A percentile compares a stretch with the other conserved stretches of the same genome.
Evolutionary conservation across 75 land plant species (phyloP).

Genomic region (Picea glauca): DNA sequence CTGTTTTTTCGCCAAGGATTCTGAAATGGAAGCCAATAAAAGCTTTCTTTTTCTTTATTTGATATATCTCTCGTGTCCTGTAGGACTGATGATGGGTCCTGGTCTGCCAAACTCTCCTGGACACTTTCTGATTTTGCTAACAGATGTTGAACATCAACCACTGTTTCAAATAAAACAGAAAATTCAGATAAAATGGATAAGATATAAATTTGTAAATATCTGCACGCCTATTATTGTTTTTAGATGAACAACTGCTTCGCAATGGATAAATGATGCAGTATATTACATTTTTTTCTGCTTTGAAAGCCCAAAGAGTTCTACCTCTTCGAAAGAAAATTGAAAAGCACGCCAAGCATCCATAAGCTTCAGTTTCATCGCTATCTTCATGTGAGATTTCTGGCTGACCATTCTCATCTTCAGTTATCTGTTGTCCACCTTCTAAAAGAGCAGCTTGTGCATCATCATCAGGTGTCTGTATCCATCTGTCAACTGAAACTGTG

Average conservation of each 20-base stretch:
- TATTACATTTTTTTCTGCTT: too few species aligned
- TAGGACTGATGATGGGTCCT: neutral
- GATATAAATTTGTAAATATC: neutral
- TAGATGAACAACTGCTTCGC: too few species aligned
- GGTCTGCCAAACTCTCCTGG: neutral
- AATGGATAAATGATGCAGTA: too few species aligned
- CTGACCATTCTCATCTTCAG: neutral
- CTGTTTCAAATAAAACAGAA: neutral
- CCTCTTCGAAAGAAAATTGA: conserved; percentile 70
- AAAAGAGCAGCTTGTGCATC: too few species aligned
- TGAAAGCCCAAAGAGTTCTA: conserved; percentile 2
- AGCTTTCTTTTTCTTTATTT: neutral
- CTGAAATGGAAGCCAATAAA: conserved; percentile 3
- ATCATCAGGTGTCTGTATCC: neutral
- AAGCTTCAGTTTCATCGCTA: conserved; percentile 25
- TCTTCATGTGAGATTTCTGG: too few species aligned
- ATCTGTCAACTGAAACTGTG: neutral
- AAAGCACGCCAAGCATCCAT: conserved; percentile 82
- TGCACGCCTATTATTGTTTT: neutral
- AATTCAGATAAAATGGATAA: neutral
- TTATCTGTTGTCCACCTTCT: neutral
- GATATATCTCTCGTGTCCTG: neutral
- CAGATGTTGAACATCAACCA: neutral
- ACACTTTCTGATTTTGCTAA: neutral
- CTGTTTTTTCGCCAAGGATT: neutral